Evolutionary conservation across 148 eudicot genomes (phyloP).

Genomic region (Rhododendron ovatum): DNA sequence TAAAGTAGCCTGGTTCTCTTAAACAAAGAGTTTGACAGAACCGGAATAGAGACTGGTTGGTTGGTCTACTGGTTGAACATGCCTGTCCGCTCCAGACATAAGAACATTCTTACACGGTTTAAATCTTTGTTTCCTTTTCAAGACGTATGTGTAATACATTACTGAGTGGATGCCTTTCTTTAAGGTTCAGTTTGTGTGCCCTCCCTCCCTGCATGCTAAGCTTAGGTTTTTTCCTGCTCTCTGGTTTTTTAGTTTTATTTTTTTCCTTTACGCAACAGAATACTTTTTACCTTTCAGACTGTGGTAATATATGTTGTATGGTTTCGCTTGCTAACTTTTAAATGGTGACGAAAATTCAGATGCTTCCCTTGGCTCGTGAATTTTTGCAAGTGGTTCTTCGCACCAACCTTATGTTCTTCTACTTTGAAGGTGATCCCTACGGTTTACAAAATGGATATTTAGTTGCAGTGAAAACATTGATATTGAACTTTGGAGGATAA

Average conservation of each 20-base stretch:
- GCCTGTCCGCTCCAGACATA: not conserved
- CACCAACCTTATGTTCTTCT: conserved; percentile 93
- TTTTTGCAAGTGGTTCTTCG: conserved; percentile 73
- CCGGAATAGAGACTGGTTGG: not conserved
- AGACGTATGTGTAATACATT: not conserved
- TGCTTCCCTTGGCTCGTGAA: conserved; percentile 81
- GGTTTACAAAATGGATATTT: not conserved
- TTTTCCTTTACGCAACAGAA: not conserved
- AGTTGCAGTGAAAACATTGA: not conserved
- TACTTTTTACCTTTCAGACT: not conserved
- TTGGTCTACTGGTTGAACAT: not conserved
- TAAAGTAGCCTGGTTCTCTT: not conserved
- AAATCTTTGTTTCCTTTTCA: not conserved
- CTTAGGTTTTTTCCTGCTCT: not conserved
- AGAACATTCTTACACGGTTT: not conserved
- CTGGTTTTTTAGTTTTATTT: not conserved
- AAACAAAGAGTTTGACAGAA: not conserved
- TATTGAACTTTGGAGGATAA: not conserved
- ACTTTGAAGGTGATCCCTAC: conserved; percentile 82
- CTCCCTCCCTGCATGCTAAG: not conserved
- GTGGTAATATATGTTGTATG: not conserved
- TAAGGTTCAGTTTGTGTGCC: not conserved
- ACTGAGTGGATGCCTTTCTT: not conserved
- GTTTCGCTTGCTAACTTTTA: conserved; percentile 3
- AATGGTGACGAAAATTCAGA: conserved; percentile 34